phyloP scores from a whole-genome alignment of 139 green algal species.

The Bryopsis sp. region DNA sequence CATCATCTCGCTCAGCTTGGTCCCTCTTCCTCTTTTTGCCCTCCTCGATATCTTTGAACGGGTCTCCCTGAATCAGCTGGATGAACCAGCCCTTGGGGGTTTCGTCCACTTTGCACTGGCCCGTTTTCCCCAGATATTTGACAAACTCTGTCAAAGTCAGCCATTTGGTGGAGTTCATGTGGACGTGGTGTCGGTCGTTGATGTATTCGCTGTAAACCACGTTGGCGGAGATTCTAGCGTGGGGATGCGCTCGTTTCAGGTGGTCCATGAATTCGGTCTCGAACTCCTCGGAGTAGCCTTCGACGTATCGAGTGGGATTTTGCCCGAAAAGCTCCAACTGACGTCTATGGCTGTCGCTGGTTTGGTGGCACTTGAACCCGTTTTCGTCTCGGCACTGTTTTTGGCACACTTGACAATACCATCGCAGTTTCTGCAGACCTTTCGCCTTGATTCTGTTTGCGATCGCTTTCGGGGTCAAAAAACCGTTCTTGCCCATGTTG shows the following conservation, averaged over 20 bases:
- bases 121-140: constrained; percentile 58
- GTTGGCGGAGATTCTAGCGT: constrained; percentile 66
- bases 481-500: constrained; percentile 61
- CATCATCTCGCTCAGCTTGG: constrained; percentile 15
- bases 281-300: constrained; percentile 85
- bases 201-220: constrained; percentile 95
- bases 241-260: constrained; percentile 61
- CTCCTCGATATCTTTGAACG: neutral
- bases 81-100: constrained; percentile 94
- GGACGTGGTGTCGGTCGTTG: constrained; percentile 76
- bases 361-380: constrained; percentile 95
- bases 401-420: constrained; percentile 94
- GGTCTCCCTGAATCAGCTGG: neutral
- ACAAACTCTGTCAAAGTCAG: constrained; percentile 83
- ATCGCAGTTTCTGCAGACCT: constrained; percentile 90
- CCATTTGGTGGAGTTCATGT: constrained; percentile 98
- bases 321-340: constrained; percentile 88
- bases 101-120: constrained; percentile 88
- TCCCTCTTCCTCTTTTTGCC: constrained; percentile 17
- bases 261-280: constrained; percentile 83
- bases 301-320: constrained; percentile 62
- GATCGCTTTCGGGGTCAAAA: constrained; percentile 88
- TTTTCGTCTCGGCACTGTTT: constrained; percentile 99
- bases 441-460: constrained; percentile 95
- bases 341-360: constrained; percentile 60